These are phyloP conservation scores for Phaeosphaeria sp. DNA, from an alignment of 2,329 filamentous ascomycete species.

Conservation along the genomic window DNA sequence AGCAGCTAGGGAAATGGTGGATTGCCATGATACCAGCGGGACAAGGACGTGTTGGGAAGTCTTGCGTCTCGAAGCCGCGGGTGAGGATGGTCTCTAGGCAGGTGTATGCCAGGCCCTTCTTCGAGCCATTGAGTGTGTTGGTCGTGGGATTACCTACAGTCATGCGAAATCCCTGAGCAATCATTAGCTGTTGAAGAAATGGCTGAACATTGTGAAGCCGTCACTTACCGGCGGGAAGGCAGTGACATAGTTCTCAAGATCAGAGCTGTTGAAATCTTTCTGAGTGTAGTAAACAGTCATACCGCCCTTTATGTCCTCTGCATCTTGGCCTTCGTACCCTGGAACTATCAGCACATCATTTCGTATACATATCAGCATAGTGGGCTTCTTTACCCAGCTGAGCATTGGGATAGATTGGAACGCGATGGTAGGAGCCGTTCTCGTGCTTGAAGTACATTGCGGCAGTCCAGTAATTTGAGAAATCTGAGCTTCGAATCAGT, in stretches of 20 bases:
- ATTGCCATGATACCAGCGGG: slow-evolving; percentile 28
- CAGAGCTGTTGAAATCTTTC: slow-evolving; percentile 41
- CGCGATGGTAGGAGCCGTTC: slow-evolving; percentile 37
- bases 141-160: slow-evolving; percentile 40
- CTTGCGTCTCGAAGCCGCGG: slow-evolving; percentile 22
- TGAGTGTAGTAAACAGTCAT: slow-evolving; percentile 44
- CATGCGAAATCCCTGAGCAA: slow-evolving; percentile 39
- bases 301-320: slow-evolving; percentile 35
- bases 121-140: slow-evolving; percentile 9
- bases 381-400: slow-evolving; percentile 16
- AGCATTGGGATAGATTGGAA: slow-evolving; percentile 35
- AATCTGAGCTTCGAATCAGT: slow-evolving; percentile 3
- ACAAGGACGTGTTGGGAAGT: slow-evolving; percentile 32
- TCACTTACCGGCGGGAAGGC: slow-evolving; percentile 30
- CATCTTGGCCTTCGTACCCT: slow-evolving; percentile 23
- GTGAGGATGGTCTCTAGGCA: slow-evolving; percentile 50
- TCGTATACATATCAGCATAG: slow-evolving; percentile 1
- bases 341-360: background rate
- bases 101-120: slow-evolving; percentile 20
- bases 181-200: background rate
- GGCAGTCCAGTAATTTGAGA: slow-evolving; percentile 41
- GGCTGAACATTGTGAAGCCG: background rate
- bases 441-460: slow-evolving; percentile 37
- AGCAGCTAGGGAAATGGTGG: slow-evolving; percentile 38
- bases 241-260: slow-evolving; percentile 32